These are phyloP conservation scores for Jamesozyma gamospora DNA, from an alignment of 805 yeast genomes.

Conservation along the genomic window DNA sequence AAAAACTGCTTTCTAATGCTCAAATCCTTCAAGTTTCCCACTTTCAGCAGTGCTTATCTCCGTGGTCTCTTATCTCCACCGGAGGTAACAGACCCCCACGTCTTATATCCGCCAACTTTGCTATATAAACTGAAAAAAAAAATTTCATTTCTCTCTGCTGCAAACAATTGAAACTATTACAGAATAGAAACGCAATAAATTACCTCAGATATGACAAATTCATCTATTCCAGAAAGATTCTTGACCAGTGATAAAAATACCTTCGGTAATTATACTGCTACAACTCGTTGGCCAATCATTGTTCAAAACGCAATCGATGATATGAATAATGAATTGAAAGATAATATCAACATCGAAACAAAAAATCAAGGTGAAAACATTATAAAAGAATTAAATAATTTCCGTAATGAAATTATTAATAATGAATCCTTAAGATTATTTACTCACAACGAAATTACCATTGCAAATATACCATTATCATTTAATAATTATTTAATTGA, in stretches of 20 bases:
- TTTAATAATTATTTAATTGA: constrained; percentile 46
- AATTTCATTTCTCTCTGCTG: no score
- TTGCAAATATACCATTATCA: constrained; percentile 38
- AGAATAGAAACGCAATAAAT: no score
- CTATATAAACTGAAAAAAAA: no score
- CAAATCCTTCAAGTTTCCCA: no score
- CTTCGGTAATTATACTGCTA: constrained; percentile 74
- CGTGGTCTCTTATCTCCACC: no score
- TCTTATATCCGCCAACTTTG: no score
- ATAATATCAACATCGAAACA: constrained; percentile 16
- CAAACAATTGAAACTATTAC: no score
- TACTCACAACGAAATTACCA: constrained; percentile 29
- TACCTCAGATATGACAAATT: no score
- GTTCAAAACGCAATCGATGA: constrained; percentile 60
- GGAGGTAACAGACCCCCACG: no score
- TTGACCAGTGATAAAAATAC: constrained; percentile 61
- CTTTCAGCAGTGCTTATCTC: no score
- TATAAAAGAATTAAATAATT: constrained; percentile 30
- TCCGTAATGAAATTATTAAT: constrained; percentile 37
- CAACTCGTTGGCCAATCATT: constrained; percentile 81
- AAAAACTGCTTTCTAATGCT: no score
- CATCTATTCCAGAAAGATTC: constrained; percentile 33
- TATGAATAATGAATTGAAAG: constrained; percentile 30
- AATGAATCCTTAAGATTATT: constrained; percentile 39
- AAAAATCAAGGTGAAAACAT: constrained; percentile 41